Evolutionary conservation across 108 stramenopile species (phyloP).

Genomic region (Skeletonema grethae): DNA sequence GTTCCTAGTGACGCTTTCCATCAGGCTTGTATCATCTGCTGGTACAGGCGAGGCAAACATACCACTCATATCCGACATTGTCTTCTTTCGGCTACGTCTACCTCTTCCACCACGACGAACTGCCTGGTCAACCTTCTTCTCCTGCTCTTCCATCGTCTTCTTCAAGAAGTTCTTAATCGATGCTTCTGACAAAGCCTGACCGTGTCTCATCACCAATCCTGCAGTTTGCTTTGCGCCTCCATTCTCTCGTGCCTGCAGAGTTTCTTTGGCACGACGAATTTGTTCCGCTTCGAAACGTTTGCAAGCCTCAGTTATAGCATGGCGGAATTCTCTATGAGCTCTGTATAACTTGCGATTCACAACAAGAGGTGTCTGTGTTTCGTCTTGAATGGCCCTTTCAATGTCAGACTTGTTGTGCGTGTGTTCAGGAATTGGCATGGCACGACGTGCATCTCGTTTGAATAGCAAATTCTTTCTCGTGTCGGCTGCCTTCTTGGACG

Average conservation of each 20-base stretch:
- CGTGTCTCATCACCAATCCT: constrained; percentile 85
- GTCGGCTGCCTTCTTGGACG: constrained; percentile 26
- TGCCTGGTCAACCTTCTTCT: constrained; percentile 68
- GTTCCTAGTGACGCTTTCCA: background rate
- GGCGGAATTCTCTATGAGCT: constrained; percentile 83
- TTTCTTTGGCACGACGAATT: constrained; percentile 62
- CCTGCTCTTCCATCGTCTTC: constrained; percentile 64
- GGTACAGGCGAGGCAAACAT: constrained; percentile 54
- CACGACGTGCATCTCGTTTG: constrained; percentile 62
- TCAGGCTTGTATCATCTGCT: constrained; percentile 8
- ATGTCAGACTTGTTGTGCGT: constrained; percentile 47
- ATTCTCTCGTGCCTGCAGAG: constrained; percentile 58
- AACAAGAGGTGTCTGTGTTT: constrained; percentile 58
- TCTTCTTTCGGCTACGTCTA: constrained; percentile 71
- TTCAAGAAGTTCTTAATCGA: constrained; percentile 64
- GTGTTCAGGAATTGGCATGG: constrained; percentile 72
- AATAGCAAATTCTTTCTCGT: constrained; percentile 18
- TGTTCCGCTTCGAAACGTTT: constrained; percentile 88
- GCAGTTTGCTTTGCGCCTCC: constrained; percentile 50
- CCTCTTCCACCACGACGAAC: constrained; percentile 78
- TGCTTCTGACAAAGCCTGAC: constrained; percentile 69
- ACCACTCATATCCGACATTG: constrained; percentile 77
- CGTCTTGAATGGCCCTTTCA: constrained; percentile 44
- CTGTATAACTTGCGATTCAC: constrained; percentile 76
- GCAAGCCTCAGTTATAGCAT: constrained; percentile 81